Evolutionary conservation across 192 early-diverging fungal species (phyloP).

Genomic region (Gonapodya prolifera): DNA sequence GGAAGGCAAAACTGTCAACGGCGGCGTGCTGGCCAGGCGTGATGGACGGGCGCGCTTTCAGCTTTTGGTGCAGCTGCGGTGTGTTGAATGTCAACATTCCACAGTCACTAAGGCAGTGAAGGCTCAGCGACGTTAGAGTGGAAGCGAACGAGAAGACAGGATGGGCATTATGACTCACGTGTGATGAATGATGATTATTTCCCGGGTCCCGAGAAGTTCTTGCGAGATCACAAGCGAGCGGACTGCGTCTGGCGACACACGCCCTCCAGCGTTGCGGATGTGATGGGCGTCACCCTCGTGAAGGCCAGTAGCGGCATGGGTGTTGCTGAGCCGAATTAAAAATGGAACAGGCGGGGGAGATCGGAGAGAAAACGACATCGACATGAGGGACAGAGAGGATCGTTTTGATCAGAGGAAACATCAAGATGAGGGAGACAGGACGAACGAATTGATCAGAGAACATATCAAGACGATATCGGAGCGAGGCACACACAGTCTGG

Average conservation of each 20-base stretch:
- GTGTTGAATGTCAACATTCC: conserved; percentile 29
- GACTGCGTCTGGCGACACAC: conserved; percentile 18
- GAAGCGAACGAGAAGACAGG: background rate
- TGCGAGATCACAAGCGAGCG: conserved; percentile 28
- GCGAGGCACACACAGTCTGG: conserved; percentile 10
- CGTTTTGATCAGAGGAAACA: background rate
- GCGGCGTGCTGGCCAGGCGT: conserved; percentile 5
- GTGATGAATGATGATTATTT: background rate
- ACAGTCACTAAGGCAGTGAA: conserved; percentile 23
- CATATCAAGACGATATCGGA: too few species aligned
- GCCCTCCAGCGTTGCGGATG: conserved; percentile 27
- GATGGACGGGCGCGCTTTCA: background rate
- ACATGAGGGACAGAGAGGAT: background rate
- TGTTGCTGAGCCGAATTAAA: conserved; percentile 10
- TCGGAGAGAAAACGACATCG: too few species aligned
- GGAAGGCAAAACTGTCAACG: conserved; percentile 21
- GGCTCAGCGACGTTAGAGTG: conserved; percentile 9
- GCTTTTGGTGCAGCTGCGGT: conserved; percentile 16
- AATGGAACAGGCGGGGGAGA: too few species aligned
- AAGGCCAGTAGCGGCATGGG: conserved; percentile 19
- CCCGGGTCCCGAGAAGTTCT: conserved; percentile 24
- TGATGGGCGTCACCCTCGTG: conserved; percentile 30
- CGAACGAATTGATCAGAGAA: background rate
- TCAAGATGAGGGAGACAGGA: background rate
- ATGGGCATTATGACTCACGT: background rate